Evolutionary conservation across 2,329 filamentous ascomycete genomes (phyloP), one percentile per base, ranked within the genome.

Genomic region (Neofusicoccum umdonicola): DNA sequence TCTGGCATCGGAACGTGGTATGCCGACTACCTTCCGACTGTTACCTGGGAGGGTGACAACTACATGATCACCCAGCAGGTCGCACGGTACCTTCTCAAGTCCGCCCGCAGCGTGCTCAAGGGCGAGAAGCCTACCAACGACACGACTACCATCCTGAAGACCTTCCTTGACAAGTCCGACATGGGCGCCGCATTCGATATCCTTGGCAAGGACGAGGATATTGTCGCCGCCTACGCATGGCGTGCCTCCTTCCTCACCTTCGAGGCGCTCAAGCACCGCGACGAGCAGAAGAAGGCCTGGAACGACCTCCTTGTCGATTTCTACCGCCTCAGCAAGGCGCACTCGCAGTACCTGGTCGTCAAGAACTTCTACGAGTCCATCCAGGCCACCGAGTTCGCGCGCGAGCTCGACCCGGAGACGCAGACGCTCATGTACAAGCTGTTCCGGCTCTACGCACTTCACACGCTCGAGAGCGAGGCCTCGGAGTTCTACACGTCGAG

Each of bases 61-160:
- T 92, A 90, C 80, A 92, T 93, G 90, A 81, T 93, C 66, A 91
- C 89, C 9, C 90, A 93, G 76, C 90, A 93, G 78, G 90, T 92
- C 2, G 88, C 88, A 2, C 85, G 89, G 65, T 92, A 84, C 80
- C 84, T 93, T 51, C 84, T 93, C 68, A 93, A 92, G 82, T 87
- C 89, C 3, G 90, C 89, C 0, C 87, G 90, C 47, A 83, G 85
- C 1, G 90, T 92, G 0, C 78, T 91, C n/a, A 80, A 84, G 13
- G 87, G 86, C 68, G 85, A 88, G 66, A 82, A 85, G 65, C 79
- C 88, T 51, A 82, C 83, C 68, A 91, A 91, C 72, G 88, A 91
- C 77, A 91, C 88, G 3, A 86, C 86, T 3, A 81, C 80, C 37
- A 89, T 92, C 71, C 84, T 93, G 41, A 80, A 83, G 63, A 81